A percentile compares a stretch with the other conserved stretches of the same genome.
phyloP scores from a whole-genome alignment of 352 stramenopile species.

The Pythium rhizo-oryzae region DNA sequence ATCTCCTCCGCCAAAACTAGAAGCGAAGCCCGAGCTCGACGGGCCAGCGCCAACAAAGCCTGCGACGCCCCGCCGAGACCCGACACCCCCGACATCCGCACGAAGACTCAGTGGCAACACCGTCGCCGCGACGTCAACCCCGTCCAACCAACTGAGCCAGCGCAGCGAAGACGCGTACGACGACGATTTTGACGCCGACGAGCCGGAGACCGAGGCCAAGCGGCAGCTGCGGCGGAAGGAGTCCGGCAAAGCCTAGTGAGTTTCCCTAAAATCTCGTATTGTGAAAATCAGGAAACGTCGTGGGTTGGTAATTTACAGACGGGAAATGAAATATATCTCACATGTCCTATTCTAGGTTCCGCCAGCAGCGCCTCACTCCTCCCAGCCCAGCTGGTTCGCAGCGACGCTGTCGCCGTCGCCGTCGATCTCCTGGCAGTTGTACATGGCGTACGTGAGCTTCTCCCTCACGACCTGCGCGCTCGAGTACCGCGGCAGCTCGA shows the following conservation, averaged over 20 bases:
- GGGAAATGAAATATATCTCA: conserved; percentile 8
- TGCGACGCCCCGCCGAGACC: conserved; percentile 14
- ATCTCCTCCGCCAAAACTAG: background rate
- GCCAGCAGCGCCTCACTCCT: conserved; percentile 42
- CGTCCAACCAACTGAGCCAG: conserved; percentile 16
- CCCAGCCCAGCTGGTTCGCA: conserved; percentile 81
- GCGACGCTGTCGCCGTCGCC: conserved; percentile 81
- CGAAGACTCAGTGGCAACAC: conserved; percentile 9
- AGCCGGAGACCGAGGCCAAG: conserved; percentile 25
- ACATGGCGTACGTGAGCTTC: conserved; percentile 91
- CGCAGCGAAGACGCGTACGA: conserved; percentile 42
- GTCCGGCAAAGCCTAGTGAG: conserved; percentile 13
- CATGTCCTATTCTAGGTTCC: no score
- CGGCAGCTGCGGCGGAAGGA: conserved; percentile 24
- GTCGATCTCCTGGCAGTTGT: conserved; percentile 95
- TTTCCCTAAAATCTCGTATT: no score
- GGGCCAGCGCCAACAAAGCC: conserved; percentile 15
- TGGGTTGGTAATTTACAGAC: no score
- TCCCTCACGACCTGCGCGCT: conserved; percentile 68
- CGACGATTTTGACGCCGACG: conserved; percentile 53
- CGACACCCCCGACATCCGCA: conserved; percentile 12
- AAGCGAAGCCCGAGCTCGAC: conserved; percentile 13
- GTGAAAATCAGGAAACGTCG: no score
- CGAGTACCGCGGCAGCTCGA: conserved; percentile 96
- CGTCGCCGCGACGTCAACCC: background rate